Evolutionary conservation across 2,329 filamentous ascomycete genomes (phyloP).

Genomic region (Nakataea oryzae): DNA sequence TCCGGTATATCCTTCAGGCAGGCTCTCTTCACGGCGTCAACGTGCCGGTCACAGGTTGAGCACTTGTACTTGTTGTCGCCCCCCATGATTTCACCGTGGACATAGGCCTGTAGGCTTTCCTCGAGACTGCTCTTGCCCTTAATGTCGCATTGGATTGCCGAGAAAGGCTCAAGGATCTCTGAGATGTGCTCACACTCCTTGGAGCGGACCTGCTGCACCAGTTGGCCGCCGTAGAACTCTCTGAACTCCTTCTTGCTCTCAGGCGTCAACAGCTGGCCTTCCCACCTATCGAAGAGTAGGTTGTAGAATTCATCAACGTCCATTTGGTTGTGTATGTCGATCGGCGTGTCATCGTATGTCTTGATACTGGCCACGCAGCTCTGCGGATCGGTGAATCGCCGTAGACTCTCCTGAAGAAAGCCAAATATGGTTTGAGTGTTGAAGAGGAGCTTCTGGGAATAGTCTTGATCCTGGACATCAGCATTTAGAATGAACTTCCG

Average conservation of each 20-base stretch:
- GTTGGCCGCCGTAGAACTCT: constrained; percentile 80
- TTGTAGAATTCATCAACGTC: constrained; percentile 98
- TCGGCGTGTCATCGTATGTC: constrained; percentile 70
- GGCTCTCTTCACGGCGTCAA: constrained; percentile 86
- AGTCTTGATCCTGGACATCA: constrained; percentile 40
- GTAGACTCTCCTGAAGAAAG: constrained; percentile 73
- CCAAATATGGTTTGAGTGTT: constrained; percentile 77
- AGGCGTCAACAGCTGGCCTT: constrained; percentile 60
- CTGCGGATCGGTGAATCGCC: constrained; percentile 62
- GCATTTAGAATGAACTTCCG: constrained; percentile 69
- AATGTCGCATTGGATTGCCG: constrained; percentile 91
- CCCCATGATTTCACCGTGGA: constrained; percentile 93
- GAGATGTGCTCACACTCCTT: constrained; percentile 93
- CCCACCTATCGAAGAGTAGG: constrained; percentile 82
- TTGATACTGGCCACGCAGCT: constrained; percentile 65
- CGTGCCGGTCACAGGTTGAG: constrained; percentile 76
- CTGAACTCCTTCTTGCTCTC: constrained; percentile 65
- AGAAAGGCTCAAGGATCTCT: constrained; percentile 81
- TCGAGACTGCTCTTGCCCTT: constrained; percentile 77
- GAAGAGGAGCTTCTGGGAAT: constrained; percentile 57
- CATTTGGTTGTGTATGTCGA: constrained; percentile 89
- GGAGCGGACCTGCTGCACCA: constrained; percentile 91
- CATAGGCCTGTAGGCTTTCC: constrained; percentile 89
- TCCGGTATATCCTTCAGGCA: constrained; percentile 89
- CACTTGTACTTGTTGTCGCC: constrained; percentile 99